phyloP scores from a whole-genome alignment of 176 grass and related monocot genomes.

The Ensete ventricosum region DNA sequence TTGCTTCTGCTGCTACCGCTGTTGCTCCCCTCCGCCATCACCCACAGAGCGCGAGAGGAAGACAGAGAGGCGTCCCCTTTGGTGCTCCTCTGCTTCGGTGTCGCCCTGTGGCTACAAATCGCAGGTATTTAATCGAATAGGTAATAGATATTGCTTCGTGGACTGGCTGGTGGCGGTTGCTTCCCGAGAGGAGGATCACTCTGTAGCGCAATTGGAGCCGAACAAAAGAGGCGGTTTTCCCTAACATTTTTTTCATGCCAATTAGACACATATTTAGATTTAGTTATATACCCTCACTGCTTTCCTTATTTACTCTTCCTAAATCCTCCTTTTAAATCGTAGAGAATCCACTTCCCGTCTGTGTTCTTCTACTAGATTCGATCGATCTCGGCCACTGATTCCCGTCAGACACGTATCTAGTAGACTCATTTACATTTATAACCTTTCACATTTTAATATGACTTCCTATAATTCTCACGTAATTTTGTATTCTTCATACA shows the following conservation, averaged over 20 bases:
- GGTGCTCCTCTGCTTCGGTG: neutral
- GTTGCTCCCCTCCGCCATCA: neutral
- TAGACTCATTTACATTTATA: too few relatives aligned
- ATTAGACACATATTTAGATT: neutral
- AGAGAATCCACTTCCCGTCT: too few relatives aligned
- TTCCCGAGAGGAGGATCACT: neutral
- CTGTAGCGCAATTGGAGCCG: neutral
- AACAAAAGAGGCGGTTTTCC: neutral
- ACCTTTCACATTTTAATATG: too few relatives aligned
- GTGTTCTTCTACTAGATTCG: too few relatives aligned
- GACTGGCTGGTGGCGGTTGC: neutral
- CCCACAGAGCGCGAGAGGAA: neutral
- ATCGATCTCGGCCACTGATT: too few relatives aligned
- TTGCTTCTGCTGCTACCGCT: neutral
- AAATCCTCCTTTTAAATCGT: too few relatives aligned
- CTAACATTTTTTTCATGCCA: neutral
- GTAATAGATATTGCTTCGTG: neutral
- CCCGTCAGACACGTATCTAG: too few relatives aligned
- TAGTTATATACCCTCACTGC: too few relatives aligned
- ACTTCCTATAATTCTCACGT: too few relatives aligned
- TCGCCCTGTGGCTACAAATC: neutral
- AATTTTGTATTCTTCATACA: too few relatives aligned
- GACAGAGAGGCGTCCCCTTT: neutral
- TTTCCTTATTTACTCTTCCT: too few relatives aligned
- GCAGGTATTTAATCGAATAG: neutral